Evolutionary conservation across 768 basidiomycete species (phyloP), one percentile per base, ranked within the genome.

Genomic region (Pholiota microspora): DNA sequence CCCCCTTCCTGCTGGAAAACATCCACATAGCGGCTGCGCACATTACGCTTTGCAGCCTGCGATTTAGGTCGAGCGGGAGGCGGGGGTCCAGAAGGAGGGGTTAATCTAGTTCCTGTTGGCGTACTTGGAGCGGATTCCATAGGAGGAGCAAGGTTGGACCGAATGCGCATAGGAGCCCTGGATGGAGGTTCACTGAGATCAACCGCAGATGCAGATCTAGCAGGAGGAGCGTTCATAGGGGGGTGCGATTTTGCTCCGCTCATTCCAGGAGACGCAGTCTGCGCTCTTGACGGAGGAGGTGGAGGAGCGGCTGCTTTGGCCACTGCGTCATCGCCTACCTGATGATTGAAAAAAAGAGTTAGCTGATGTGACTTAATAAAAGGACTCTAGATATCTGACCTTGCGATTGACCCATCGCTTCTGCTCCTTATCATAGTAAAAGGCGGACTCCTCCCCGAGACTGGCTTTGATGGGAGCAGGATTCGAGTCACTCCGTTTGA

Each of bases 371-470:
- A 27, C 21, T 28, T 31, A 21, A 35, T 44, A 7, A 16, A 42
- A 47, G 24, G 55, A 49, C 24, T 6, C 53, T 9, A 9, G 48
- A 18, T 7, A 5, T 58, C 71, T 67, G 56, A 92, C 94, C 75
- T 89, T 94, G 71, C 89, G 95, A 69, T 97, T 94, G 24, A 99
- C 86, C 97, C 97, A 99, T 58, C 89, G 83, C 68, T 95, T 94
- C 56, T 88, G 79, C n/a, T 97, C 94, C 63, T 89, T 86, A 66
- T 99, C 97, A 67, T 91, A 99, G 64, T 92, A 89, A 74, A 98
- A 96, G 24, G 85, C 76, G 16, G 70, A 93, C 66, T 94, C 85
- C 61, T 98, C 93, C 7, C 97, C 97, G 23, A 99, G 81, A 62
- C 88, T 98, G 16, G 96, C 97, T 66, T 86, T 90, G 53, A 96